Base-by-base conservation (phyloP, 768 basidiomycete species). In the Suillus discolor region DNA sequence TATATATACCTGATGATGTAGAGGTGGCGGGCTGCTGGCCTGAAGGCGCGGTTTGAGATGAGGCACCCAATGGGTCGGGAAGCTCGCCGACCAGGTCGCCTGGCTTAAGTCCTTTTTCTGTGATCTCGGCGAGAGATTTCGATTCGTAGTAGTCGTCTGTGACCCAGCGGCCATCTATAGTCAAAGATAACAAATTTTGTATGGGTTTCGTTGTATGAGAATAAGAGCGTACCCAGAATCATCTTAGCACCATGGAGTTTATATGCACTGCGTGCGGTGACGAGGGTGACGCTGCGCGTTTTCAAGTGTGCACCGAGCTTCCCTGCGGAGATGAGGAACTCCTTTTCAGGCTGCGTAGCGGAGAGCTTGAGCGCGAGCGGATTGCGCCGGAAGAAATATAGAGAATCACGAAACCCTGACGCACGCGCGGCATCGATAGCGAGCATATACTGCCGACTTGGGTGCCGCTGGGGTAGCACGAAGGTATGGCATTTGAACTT, bases 361-460 rank as follows among this genome's bases (percentile, higher is more conserved):
- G 90, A 91, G 66, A 97, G 85, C 77, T 99, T 99, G 81, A 96
- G 83, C 18, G 97, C 91, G 36, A 94, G 87, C 0, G 88, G 87
- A 68, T 97, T 97, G 7, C 95, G 87, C 3, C 97, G 91, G 79
- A 98, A 96, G 78, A 98, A 98, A 78, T 98, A 97, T n/a, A 99
- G 81, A 11, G 97, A 98, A 77, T 99, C 97, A 57, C 95, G 87
- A 79, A 95, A 98, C 5, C 97, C 97, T 23, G 94, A 96, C 11
- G 94, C 93, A 34, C 97, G 89, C 0, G 97, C 97, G 4, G 96
- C 97, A 73, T 99, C 97, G 65, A 99, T 99, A 25, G 97, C 96
- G 49, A 99, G 91, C 87, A 97, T 93, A 79, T 97, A 99, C 66
- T 87, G 83, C 54, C 91, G 85, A 34, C 92, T 85, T 11, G 94